A percentile compares a stretch with the other conserved stretches of the same genome.
Evolutionary conservation across 345 rosid genomes (phyloP).

Genomic region (Salix koriyanagi): DNA sequence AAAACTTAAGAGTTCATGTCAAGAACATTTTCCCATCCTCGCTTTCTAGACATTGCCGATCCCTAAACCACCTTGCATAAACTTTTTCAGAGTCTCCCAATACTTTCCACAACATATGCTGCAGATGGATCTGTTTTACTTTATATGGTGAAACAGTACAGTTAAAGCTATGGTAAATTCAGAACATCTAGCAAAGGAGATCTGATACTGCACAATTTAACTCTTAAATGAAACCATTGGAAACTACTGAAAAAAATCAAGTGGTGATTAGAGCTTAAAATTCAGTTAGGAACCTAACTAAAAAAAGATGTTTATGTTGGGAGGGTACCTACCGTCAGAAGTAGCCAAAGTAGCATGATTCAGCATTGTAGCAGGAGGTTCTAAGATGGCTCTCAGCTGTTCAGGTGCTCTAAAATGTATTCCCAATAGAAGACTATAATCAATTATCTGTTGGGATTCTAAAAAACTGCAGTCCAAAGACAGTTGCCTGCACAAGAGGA

Average conservation of each 20-base stretch:
- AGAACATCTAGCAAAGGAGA: not conserved
- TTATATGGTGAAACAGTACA: not conserved
- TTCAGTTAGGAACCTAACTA: not conserved
- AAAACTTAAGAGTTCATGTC: not conserved
- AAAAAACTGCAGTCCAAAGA: conserved; percentile 62
- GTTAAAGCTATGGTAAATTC: not conserved
- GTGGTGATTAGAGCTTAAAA: not conserved
- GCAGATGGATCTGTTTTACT: not conserved
- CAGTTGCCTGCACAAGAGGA: conserved; percentile 55
- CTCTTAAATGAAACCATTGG: not conserved
- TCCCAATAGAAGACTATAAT: conserved; percentile 83
- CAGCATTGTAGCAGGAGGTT: conserved; percentile 42
- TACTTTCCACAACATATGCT: not conserved
- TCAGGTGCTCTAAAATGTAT: conserved; percentile 83
- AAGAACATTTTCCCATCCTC: not conserved
- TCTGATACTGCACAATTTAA: not conserved
- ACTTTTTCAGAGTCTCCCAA: too few relatives aligned
- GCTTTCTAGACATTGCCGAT: not conserved
- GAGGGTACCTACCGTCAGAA: conserved; percentile 42
- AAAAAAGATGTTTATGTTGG: not conserved
- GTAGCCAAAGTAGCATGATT: conserved; percentile 36
- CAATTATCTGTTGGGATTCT: conserved; percentile 79
- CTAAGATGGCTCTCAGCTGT: conserved; percentile 56
- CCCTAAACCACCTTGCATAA: too few relatives aligned
- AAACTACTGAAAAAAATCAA: not conserved